Conservation (phyloP, 768 basidiomycete species). For the Boletus barrowsii region DNA sequence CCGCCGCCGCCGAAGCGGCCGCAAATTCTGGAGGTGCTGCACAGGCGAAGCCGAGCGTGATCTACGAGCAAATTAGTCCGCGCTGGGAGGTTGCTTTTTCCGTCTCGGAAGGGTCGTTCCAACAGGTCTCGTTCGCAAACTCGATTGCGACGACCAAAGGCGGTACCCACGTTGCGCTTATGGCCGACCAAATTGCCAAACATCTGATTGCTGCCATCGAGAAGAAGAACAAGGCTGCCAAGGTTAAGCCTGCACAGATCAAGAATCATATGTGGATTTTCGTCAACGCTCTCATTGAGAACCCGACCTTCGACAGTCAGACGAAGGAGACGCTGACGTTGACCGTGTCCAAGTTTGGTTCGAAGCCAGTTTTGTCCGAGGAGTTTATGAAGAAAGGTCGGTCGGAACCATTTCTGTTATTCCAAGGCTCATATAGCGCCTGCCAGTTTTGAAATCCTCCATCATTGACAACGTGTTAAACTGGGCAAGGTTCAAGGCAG, state of each 20-base stretch:
- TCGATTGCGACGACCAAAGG: constrained; percentile 96
- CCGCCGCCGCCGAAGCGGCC: constrained; percentile 65
- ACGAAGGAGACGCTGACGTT: constrained; percentile 95
- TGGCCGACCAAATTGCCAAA: constrained; percentile 90
- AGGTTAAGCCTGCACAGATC: constrained; percentile 89
- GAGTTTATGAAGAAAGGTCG: constrained; percentile 96
- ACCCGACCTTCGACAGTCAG: constrained; percentile 98
- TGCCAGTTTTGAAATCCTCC: constrained; percentile 76
- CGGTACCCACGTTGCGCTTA: constrained; percentile 83
- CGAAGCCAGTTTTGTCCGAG: constrained; percentile 78
- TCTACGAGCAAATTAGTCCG: constrained; percentile 75
- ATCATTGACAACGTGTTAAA: constrained; percentile 90
- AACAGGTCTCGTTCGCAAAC: constrained; percentile 97
- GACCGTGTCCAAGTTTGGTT: constrained; percentile 84
- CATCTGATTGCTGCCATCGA: constrained; percentile 74
- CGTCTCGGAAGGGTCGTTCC: constrained; percentile 87
- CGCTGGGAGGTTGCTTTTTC: constrained; percentile 97
- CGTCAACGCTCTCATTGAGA: constrained; percentile 92
- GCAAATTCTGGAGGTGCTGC: constrained; percentile 78
- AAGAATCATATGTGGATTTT: constrained; percentile 99
- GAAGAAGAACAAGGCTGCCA: constrained; percentile 98
- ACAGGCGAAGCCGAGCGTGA: constrained; percentile 67
- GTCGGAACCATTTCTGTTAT: constrained; percentile 12
- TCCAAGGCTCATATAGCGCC: constrained; percentile 1
- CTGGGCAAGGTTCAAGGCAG: constrained; percentile 97